phyloP scores from a whole-genome alignment of 345 rosid genomes.

The Arabis alpina region DNA sequence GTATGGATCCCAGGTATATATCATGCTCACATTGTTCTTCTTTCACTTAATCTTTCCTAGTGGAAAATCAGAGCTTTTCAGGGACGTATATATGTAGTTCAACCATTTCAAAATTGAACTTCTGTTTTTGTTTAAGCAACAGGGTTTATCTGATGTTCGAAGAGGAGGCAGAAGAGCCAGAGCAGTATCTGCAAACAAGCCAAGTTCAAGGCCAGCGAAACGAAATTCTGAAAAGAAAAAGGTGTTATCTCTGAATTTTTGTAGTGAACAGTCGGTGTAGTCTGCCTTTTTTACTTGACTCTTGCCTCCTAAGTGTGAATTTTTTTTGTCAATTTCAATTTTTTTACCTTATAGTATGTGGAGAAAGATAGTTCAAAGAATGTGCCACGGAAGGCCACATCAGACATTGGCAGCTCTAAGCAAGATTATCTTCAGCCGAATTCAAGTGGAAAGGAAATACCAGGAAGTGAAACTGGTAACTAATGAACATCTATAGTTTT shows the following conservation, averaged over 20 bases:
- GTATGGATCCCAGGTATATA: slow-evolving; percentile 63
- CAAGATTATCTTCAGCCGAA: slow-evolving; percentile 43
- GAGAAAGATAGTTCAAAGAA: slow-evolving; percentile 49
- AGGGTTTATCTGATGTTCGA: slow-evolving; percentile 50
- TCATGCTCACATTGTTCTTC: slow-evolving; percentile 6
- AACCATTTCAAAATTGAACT: neutral
- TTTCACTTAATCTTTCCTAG: neutral
- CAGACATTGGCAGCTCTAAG: slow-evolving; percentile 41
- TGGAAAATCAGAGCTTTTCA: slow-evolving; percentile 1
- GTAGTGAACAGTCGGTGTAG: neutral
- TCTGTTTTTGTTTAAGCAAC: slow-evolving; percentile 25
- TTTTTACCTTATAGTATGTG: slow-evolving; percentile 47
- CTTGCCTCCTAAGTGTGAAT: neutral
- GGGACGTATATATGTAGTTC: neutral
- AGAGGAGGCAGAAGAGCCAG: slow-evolving; percentile 57
- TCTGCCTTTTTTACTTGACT: slow-evolving; percentile 12
- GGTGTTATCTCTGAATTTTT: slow-evolving; percentile 43
- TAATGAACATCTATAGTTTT: neutral
- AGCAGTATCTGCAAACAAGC: slow-evolving; percentile 46
- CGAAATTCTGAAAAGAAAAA: slow-evolving; percentile 62
- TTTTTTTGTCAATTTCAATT: neutral
- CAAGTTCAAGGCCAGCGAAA: slow-evolving; percentile 51
- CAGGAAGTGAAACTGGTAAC: slow-evolving; percentile 48
- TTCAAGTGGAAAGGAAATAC: slow-evolving; percentile 46
- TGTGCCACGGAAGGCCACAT: slow-evolving; percentile 43